phyloP scores from a whole-genome alignment of 2,329 filamentous ascomycete genomes.

The Botrytis cinerea region DNA sequence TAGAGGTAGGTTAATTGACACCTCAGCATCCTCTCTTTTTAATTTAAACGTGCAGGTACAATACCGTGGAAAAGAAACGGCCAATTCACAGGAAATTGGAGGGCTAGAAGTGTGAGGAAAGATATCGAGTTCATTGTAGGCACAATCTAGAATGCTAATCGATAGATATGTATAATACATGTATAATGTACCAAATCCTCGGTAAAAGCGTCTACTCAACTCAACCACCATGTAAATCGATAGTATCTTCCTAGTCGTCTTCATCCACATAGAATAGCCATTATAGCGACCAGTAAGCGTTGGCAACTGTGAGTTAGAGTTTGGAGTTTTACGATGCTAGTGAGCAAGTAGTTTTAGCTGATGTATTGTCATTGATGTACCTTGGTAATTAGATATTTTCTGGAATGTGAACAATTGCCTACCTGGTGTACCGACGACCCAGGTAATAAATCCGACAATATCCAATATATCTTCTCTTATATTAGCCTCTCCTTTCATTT shows the following conservation, averaged over 20 bases:
- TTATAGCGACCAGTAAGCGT: neutral
- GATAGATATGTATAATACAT: neutral
- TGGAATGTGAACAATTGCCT: neutral
- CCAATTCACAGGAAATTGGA: neutral
- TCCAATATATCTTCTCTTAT: neutral
- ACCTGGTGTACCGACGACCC: too few species aligned
- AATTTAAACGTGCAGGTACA: constrained; percentile 6
- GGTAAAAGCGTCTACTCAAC: neutral
- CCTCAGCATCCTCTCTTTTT: neutral
- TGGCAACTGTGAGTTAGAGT: neutral
- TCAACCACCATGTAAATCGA: neutral
- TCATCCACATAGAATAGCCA: too few species aligned
- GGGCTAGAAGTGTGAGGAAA: neutral
- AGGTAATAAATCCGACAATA: neutral
- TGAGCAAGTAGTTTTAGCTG: neutral
- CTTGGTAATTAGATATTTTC: too few species aligned
- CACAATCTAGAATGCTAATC: neutral
- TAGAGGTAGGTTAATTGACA: neutral
- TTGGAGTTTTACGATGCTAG: neutral
- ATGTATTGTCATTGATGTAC: neutral
- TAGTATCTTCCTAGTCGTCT: too few species aligned
- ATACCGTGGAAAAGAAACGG: neutral
- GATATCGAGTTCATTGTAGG: neutral
- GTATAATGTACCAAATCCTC: neutral
- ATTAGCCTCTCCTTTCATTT: neutral